Base-by-base conservation (phyloP, 768 basidiomycete genomes). In the Termitomyces titanicus region DNA sequence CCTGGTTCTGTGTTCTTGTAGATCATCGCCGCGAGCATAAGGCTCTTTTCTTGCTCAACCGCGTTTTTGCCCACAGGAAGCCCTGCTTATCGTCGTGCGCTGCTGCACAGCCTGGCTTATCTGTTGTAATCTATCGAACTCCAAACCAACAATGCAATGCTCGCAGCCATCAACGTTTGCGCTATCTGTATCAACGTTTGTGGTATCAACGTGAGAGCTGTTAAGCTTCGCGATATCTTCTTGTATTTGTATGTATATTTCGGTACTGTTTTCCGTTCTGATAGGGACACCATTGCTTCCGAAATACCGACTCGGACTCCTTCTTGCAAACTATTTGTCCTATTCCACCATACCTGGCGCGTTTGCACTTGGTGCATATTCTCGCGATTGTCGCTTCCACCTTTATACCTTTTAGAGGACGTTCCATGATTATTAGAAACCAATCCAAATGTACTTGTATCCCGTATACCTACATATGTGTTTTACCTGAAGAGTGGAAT, bases 11-110 rank as follows among this genome's bases (percentile, higher is more conserved):
- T 39, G 10, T 15, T 44, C 43, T 25, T 39, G 34, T 11, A 60
- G 58, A 50, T 48, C 54, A 11, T 56, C 58, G 24, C 47, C 58
- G 13, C 39, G 55, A 56, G 54, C 31, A 46, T 52, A 55, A 38
- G 25, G 11, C 13, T 24, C 20, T 3, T 10, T 10, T 2, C 5
- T 35, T 35, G 2, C 12, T 25, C 22, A 38, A 13, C 48, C 31
- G 18, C 42, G 33, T 43, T 50, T 50, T 27, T 34, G 22, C 34
- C 40, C n/a, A 35, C 25, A 25, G 18, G 54, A 31, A 43, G 27
- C 37, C 42, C 17, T 13, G 22, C n/a, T 53, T 22, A 33, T 39
- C n/a, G 9, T 40, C 17, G 10, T 40, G 27, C 33, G 18, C 39
- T 39, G 38, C 37, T 31, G n/a, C 50, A 51, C 38, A 20, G 12